A percentile compares a stretch with the other conserved stretches of the same genome.
Evolutionary conservation across 768 basidiomycete species (phyloP).

Genomic region (Plicaturopsis crispa): DNA sequence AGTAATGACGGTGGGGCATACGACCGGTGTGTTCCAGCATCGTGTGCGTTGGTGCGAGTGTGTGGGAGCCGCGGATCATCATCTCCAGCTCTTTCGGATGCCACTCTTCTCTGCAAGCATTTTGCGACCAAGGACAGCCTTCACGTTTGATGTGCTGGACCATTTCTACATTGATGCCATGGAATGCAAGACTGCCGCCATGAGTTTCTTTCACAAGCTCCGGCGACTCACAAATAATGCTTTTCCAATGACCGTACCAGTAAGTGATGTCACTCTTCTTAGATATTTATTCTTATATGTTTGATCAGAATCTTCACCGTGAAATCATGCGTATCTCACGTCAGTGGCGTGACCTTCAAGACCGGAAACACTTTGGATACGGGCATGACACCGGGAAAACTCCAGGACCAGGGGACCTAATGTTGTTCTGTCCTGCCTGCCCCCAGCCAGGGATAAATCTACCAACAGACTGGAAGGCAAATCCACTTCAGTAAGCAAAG

Average conservation of each 20-base stretch:
- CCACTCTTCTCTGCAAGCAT: slow-evolving; percentile 10
- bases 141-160: slow-evolving; percentile 16
- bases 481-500: slow-evolving; percentile 5
- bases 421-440: slow-evolving; percentile 18
- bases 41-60: slow-evolving; percentile 4
- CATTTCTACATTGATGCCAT: slow-evolving; percentile 12
- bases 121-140: slow-evolving; percentile 8
- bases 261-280: slow-evolving; percentile 9
- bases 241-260: slow-evolving; percentile 7
- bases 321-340: slow-evolving; percentile 10
- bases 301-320: slow-evolving; percentile 9
- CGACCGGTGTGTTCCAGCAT: slow-evolving; percentile 2
- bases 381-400: slow-evolving; percentile 2
- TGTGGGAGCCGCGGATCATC: neutral
- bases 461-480: slow-evolving; percentile 7
- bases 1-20: no score
- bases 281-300: slow-evolving; percentile 8
- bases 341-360: slow-evolving; percentile 13
- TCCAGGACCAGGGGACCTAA: slow-evolving; percentile 8
- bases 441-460: slow-evolving; percentile 19
- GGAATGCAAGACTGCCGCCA: slow-evolving; percentile 12
- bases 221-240: slow-evolving; percentile 6
- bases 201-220: slow-evolving; percentile 8
- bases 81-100: slow-evolving; percentile 9
- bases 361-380: slow-evolving; percentile 13